Base-by-base conservation (phyloP, 345 rosid genomes). In the Corymbia maculata region DNA sequence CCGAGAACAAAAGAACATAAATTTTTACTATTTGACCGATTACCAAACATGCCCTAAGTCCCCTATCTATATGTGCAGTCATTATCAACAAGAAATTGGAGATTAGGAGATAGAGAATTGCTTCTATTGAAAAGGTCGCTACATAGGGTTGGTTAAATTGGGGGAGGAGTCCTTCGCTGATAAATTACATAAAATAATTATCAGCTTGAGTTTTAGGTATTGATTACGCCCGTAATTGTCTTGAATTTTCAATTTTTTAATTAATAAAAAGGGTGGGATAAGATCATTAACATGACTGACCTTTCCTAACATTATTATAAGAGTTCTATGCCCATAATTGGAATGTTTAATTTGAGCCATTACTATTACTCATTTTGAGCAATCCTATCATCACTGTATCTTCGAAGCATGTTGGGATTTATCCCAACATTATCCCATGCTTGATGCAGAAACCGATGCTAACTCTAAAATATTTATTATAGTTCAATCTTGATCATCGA, bases 361-460 rank as follows among this genome's bases (percentile, higher is more conserved):
- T 68, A 16, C 2, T 8, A 32, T 32, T 32, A 8, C 12, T 66
- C 21, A 30, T 14, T 2, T 7, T 1, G 42, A 66, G 5, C 32
- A 17, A 0, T 4, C 16, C 7, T 7, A 0, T 66, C 10, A 36
- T n/a, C 9, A 1, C 0, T 4, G 3, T 30, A 14, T 14, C 79
- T 30, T 66, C 10, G 0, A 30, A 66, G 42, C 21, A 66, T 30
- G 21, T 30, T 2, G 32, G 0, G 1, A 7, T 3, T 13, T 15
- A 66, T 16, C 13, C 0, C 1, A 0, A 16, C 45, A 68, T 32
- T 32, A 32, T 68, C 79, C 1, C 79, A 8, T 32, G 42, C 11
- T 68, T 16, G 79, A 68, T 32, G 22, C 12, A 32, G 12, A 2
- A 0, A 32, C 21, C 13, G 1, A 70, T 32, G 24, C 4, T 36